Base-by-base conservation (phyloP, 441 rosid genomes). In the Dalechampia spathulata region DNA sequence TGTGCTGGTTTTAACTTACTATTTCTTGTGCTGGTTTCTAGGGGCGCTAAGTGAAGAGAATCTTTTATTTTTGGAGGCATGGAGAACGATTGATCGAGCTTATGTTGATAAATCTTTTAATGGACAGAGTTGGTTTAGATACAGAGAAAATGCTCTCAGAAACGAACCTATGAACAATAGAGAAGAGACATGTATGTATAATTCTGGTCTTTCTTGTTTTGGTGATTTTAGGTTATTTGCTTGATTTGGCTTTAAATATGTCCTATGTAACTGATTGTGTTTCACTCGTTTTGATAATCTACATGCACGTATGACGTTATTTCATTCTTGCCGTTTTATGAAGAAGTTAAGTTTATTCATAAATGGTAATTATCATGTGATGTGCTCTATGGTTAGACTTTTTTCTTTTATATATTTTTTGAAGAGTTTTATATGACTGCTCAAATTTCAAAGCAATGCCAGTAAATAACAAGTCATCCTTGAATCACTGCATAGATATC, bases 41-140 rank as follows among this genome's bases (percentile, higher is more conserved):
- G 96, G 78, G 86, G 90, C 87, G 22, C 78, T 86, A 30, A 79
- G 65, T 45, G 91, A 88, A 56, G 91, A 86, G 70, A 86, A 84
- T 72, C 83, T 83, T 49, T 80, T 91, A 38, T 91, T 91, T 66
- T 52, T 88, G 23, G 98, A 88, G 67, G 95, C 97, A 49, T 92
- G 99, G 96, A 86, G 99, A 63, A 85, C 94, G 7, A 85, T 92
- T 67, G 99, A 89, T 66, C 94, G 94, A 41, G 96, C 99, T 0
- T 92, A 83, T 61, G 65, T 89, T 16, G 99, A 92, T 68, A 92
- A 92, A 61, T 80, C 78, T 44, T 92, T 92, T 60, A 92, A 92
- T 62, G 99, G 96, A 14, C 99, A 92, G 70, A 86, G 94, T 72
- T 89, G 99, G 99, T 92, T 92, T 75, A 86, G 87, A 43, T 92